Evolutionary conservation across 192 early-diverging fungal species (phyloP).

Genomic region (Powellomyces hirtus): DNA sequence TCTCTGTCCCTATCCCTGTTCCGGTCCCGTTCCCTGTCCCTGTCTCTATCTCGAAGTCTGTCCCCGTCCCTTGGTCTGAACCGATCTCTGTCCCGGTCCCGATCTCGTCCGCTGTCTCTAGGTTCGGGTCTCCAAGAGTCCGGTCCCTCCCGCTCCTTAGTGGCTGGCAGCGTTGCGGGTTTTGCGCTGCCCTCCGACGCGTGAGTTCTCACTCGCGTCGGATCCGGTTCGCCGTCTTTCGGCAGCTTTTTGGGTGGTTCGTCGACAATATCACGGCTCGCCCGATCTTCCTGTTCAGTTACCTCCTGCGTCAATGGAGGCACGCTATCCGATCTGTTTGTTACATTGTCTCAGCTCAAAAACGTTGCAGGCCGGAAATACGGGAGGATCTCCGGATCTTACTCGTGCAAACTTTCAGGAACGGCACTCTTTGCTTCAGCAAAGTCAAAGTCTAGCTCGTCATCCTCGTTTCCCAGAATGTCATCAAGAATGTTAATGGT

Average conservation of each 20-base stretch:
- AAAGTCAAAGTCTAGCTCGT: constrained; percentile 25
- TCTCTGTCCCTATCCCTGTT: background rate
- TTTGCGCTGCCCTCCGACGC: too few species aligned
- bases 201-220: too few species aligned
- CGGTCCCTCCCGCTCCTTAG: background rate
- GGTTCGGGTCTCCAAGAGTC: background rate
- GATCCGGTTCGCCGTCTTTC: background rate
- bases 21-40: background rate
- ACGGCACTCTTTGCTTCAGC: background rate
- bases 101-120: background rate
- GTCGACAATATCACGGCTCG: background rate
- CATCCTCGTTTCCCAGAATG: constrained; percentile 16
- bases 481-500: constrained; percentile 18
- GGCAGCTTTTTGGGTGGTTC: background rate
- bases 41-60: background rate
- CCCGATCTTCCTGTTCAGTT: background rate
- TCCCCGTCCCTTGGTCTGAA: too few species aligned
- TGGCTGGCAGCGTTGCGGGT: background rate
- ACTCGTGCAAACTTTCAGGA: background rate
- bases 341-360: background rate
- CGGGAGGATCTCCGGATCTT: background rate
- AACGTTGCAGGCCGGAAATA: background rate
- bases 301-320: background rate
- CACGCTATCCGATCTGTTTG: background rate
- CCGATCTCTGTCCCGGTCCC: too few species aligned